Conservation (phyloP, 2,329 filamentous ascomycete genomes). For the Ophiostoma sp. region DNA sequence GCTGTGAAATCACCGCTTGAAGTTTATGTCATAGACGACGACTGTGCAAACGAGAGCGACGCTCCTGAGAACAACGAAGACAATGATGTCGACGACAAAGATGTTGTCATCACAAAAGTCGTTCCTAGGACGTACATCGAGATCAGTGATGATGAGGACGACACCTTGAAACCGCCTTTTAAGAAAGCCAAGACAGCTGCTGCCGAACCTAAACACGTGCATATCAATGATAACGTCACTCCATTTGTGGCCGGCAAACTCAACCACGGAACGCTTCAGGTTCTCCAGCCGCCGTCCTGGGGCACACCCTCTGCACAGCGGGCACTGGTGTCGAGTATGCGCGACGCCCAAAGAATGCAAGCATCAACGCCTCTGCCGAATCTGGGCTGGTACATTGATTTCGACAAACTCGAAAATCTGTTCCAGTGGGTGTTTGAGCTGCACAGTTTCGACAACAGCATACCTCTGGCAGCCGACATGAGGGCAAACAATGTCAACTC, state of each 20-base stretch:
- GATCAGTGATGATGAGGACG: neutral
- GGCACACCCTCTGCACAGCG: conserved; percentile 57
- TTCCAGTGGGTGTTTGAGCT: conserved; percentile 92
- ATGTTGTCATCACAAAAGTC: neutral
- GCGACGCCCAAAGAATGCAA: conserved; percentile 59
- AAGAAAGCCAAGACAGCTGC: no score
- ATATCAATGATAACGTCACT: conserved; percentile 27
- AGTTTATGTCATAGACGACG: no score
- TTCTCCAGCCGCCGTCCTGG: conserved; percentile 60
- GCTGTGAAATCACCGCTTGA: neutral
- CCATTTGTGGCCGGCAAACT: conserved; percentile 63
- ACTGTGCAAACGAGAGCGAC: neutral
- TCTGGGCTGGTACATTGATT: conserved; percentile 79
- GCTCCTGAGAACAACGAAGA: no score
- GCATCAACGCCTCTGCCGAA: conserved; percentile 51
- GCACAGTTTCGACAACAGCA: conserved; percentile 66
- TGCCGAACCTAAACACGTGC: neutral
- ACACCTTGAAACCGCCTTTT: neutral
- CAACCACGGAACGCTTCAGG: conserved; percentile 54
- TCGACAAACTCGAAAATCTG: conserved; percentile 60
- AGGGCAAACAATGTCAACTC: conserved; percentile 54
- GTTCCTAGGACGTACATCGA: neutral
- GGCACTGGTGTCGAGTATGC: conserved; percentile 59
- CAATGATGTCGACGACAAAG: neutral
- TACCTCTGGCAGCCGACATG: conserved; percentile 74